These are phyloP conservation scores for Albophoma yamanashiensis DNA, from an alignment of 2,329 filamentous ascomycete species.

Conservation along the genomic window DNA sequence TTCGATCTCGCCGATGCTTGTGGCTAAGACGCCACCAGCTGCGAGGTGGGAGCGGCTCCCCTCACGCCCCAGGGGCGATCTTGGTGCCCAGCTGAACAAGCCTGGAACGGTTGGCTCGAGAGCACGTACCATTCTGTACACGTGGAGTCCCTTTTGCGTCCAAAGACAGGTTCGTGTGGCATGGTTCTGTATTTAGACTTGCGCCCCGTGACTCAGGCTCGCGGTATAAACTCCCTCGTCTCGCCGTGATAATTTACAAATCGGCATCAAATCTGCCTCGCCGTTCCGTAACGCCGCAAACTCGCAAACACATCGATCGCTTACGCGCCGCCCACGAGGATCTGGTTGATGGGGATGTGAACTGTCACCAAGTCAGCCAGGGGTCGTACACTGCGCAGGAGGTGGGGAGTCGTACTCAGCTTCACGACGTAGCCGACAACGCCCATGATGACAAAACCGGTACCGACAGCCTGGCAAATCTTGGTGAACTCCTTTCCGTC, in stretches of 20 bases:
- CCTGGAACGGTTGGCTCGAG: neutral
- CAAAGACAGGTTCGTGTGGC: neutral
- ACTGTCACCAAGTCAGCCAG: constrained; percentile 27
- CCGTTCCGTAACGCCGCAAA: neutral
- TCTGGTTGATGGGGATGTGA: constrained; percentile 61
- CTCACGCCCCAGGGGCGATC: neutral
- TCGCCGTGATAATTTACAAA: neutral
- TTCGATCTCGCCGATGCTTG: neutral
- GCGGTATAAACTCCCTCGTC: neutral
- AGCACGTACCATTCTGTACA: neutral
- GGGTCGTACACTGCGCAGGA: neutral
- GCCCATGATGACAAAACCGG: constrained; percentile 62
- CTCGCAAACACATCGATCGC: neutral
- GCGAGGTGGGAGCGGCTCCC: neutral
- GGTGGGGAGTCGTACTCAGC: constrained; percentile 40
- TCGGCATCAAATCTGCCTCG: neutral
- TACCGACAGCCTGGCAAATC: constrained; percentile 49
- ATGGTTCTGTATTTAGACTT: neutral
- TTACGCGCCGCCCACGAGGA: constrained; percentile 57
- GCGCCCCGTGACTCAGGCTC: neutral
- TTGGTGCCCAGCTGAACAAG: neutral
- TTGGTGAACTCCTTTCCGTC: constrained; percentile 33
- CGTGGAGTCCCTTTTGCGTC: neutral
- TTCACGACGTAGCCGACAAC: constrained; percentile 61
- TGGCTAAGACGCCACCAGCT: neutral